Evolutionary conservation across 2,329 filamentous ascomycete species (phyloP).

Genomic region (Rhynchosporium secalis): DNA sequence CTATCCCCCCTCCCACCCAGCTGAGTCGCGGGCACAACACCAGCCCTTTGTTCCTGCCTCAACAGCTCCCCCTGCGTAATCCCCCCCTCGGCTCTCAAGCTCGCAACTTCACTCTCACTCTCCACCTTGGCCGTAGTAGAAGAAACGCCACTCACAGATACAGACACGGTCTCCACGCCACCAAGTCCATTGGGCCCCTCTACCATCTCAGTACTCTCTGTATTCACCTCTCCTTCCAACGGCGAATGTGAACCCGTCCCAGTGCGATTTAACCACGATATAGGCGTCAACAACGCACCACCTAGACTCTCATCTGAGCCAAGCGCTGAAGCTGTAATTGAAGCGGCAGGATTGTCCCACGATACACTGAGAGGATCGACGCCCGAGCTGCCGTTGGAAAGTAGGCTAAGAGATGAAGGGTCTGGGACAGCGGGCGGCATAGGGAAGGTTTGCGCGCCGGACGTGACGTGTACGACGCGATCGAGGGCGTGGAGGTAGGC

Average conservation of each 20-base stretch:
- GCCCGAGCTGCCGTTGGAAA: conserved; percentile 57
- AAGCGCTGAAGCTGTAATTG: conserved; percentile 41
- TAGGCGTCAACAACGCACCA: conserved; percentile 88
- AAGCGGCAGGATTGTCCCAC: conserved; percentile 49
- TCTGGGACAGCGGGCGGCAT: conserved; percentile 68
- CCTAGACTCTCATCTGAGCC: conserved; percentile 88
- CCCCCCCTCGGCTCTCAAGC: conserved; percentile 46
- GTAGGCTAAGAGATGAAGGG: conserved; percentile 52
- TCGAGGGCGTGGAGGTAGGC: conserved; percentile 90
- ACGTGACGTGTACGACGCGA: conserved; percentile 87
- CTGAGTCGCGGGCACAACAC: conserved; percentile 70
- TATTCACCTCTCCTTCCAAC: conserved; percentile 63
- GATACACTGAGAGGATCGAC: conserved; percentile 44
- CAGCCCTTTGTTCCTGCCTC: conserved; percentile 82
- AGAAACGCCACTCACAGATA: conserved; percentile 69
- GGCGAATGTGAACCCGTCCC: conserved; percentile 39
- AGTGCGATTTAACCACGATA: conserved; percentile 73
- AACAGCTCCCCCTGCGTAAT: conserved; percentile 83
- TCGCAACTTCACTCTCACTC: conserved; percentile 27
- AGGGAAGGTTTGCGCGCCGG: conserved; percentile 76
- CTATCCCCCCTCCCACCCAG: conserved; percentile 41
- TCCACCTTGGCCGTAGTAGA: conserved; percentile 44
- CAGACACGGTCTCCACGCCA: conserved; percentile 77
- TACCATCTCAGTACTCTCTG: conserved; percentile 76
- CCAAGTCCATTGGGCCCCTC: conserved; percentile 79